Evolutionary conservation across 2,329 filamentous ascomycete species (phyloP).

Genomic region (Cadophora sp.): DNA sequence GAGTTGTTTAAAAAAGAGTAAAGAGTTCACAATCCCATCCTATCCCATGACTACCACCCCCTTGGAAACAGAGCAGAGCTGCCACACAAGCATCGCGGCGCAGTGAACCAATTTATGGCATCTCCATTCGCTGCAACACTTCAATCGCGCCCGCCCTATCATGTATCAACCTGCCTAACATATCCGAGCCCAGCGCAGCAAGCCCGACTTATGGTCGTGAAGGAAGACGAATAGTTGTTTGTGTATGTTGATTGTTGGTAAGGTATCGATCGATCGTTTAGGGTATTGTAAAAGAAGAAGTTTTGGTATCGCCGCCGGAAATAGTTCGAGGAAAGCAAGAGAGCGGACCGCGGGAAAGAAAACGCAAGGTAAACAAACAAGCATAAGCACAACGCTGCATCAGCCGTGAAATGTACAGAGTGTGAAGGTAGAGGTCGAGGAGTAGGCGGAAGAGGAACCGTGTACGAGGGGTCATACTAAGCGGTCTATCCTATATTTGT

Average conservation of each 20-base stretch:
- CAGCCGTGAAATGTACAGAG: conserved; percentile 17
- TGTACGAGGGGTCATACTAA: background rate
- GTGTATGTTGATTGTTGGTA: background rate
- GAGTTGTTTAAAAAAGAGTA: background rate
- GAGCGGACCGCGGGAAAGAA: background rate
- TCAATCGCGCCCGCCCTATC: background rate
- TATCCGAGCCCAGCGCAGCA: background rate
- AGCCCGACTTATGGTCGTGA: background rate
- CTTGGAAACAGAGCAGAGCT: background rate
- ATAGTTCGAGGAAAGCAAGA: background rate
- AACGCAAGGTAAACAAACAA: background rate
- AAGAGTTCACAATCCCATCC: background rate
- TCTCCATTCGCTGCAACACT: background rate
- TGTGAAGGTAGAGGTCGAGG: background rate
- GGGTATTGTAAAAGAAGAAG: conserved; percentile 23
- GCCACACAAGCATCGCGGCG: too few species aligned
- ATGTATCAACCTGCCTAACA: background rate
- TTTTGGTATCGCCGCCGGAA: conserved; percentile 40
- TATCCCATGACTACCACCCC: background rate
- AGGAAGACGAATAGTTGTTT: background rate
- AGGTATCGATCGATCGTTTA: background rate
- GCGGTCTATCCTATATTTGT: background rate
- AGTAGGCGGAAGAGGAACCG: background rate
- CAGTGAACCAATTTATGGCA: background rate
- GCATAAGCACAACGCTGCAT: conserved; percentile 25